These are phyloP conservation scores for Pleomassaria siparia DNA, from an alignment of 2,329 filamentous ascomycete genomes.

Conservation along the genomic window DNA sequence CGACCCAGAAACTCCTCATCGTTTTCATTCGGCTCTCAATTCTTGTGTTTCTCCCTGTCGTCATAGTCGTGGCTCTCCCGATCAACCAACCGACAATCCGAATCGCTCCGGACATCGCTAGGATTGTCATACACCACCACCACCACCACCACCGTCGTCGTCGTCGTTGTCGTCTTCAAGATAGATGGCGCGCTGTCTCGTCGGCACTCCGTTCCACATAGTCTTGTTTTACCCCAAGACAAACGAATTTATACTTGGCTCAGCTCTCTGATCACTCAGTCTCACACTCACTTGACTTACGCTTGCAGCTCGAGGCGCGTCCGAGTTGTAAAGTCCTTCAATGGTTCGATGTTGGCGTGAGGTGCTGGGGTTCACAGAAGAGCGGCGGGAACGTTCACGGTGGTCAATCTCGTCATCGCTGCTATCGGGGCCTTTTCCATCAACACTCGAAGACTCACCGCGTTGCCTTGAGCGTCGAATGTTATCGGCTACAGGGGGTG, in stretches of 20 bases:
- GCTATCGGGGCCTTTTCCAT: slow-evolving; percentile 6
- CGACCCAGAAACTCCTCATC: too few species aligned
- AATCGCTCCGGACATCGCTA: too few species aligned
- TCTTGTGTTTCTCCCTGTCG: too few species aligned
- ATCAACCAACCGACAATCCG: too few species aligned
- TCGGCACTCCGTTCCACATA: not conserved
- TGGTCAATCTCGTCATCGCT: slow-evolving; percentile 9
- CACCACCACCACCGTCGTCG: not conserved
- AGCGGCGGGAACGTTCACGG: not conserved
- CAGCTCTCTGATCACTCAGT: slow-evolving; percentile 5
- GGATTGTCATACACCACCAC: not conserved
- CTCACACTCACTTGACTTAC: slow-evolving; percentile 6
- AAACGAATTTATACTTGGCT: slow-evolving; percentile 20
- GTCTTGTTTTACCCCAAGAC: slow-evolving; percentile 7
- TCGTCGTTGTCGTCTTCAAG: slow-evolving; percentile 3
- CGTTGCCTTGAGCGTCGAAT: slow-evolving; percentile 13
- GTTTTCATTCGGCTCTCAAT: too few species aligned
- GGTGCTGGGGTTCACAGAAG: not conserved
- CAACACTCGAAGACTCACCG: not conserved
- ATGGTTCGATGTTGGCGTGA: not conserved
- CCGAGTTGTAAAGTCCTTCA: not conserved
- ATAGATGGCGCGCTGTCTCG: not conserved
- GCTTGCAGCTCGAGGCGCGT: not conserved
- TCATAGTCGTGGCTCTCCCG: too few species aligned
- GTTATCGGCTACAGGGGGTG: slow-evolving; percentile 33